These are phyloP conservation scores for Epichloe uncinata DNA, from an alignment of 2,329 filamentous ascomycete species.

Conservation along the genomic window DNA sequence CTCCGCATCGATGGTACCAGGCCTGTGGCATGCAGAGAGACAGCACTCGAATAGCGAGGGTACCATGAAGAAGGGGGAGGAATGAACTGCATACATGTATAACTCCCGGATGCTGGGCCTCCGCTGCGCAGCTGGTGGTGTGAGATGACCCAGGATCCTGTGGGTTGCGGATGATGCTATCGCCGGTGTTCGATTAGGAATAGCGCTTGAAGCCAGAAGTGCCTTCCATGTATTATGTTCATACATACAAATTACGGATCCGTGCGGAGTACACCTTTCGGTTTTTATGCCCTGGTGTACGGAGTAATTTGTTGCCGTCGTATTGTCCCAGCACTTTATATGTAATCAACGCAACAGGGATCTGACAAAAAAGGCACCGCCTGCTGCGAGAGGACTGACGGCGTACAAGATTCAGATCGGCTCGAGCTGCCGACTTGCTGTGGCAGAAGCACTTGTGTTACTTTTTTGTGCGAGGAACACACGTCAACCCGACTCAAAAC, in stretches of 20 bases:
- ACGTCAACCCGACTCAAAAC: neutral
- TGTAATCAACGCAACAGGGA: neutral
- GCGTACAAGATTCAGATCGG: slow-evolving; percentile 2
- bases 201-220: neutral
- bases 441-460: neutral
- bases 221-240: too few species aligned
- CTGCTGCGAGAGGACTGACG: slow-evolving; percentile 1
- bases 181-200: neutral
- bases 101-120: too few species aligned
- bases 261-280: neutral
- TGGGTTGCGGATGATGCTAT: neutral
- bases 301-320: neutral
- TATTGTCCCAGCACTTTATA: neutral
- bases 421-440: slow-evolving; percentile 2
- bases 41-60: too few species aligned
- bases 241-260: neutral
- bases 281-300: too few species aligned
- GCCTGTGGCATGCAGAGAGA: too few species aligned
- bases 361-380: neutral
- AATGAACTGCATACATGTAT: too few species aligned
- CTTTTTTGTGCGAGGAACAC: neutral
- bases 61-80: too few species aligned
- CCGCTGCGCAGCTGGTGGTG: neutral
- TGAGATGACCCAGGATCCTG: neutral
- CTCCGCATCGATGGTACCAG: too few species aligned